phyloP scores from a whole-genome alignment of 75 land plant species.

The Cupressus sempervirens region DNA sequence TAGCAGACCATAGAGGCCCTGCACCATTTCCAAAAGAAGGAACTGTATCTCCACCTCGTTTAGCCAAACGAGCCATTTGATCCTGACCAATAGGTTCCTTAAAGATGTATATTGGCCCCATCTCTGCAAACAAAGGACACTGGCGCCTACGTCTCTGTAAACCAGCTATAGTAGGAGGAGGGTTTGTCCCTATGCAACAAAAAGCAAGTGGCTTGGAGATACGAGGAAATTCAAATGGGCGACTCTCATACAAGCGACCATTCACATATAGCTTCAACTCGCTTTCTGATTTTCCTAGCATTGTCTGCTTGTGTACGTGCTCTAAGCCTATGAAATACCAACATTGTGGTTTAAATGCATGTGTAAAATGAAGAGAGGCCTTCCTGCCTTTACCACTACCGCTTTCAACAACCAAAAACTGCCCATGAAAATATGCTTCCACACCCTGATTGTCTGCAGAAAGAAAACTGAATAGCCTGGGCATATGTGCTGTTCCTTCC shows the following conservation, averaged over 20 bases:
- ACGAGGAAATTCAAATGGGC: slow-evolving; percentile 93
- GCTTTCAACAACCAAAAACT: slow-evolving; percentile 92
- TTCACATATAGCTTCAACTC: slow-evolving; percentile 89
- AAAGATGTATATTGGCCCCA: slow-evolving; percentile 97
- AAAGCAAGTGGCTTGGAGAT: slow-evolving; percentile 89
- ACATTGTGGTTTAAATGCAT: slow-evolving; percentile 84
- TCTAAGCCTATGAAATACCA: slow-evolving; percentile 99
- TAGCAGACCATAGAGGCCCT: slow-evolving; percentile 77
- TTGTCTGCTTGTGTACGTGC: slow-evolving; percentile 71
- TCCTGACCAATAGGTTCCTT: slow-evolving; percentile 95
- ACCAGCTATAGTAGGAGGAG: slow-evolving; percentile 98
- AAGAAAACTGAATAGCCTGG: slow-evolving; percentile 91
- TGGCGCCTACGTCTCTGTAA: slow-evolving; percentile 91
- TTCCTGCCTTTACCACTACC: slow-evolving; percentile 84
- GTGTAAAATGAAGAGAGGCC: slow-evolving; percentile 91
- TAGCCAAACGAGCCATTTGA: slow-evolving; percentile 79
- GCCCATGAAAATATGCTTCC: slow-evolving; percentile 98
- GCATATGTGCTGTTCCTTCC: slow-evolving; percentile 98
- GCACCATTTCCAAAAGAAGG: slow-evolving; percentile 92
- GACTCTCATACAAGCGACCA: slow-evolving; percentile 81
- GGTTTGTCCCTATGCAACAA: slow-evolving; percentile 99
- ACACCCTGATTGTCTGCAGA: slow-evolving; percentile 93
- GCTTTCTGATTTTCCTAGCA: slow-evolving; percentile 89
- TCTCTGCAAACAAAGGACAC: slow-evolving; percentile 97
- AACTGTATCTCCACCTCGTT: slow-evolving; percentile 88